phyloP scores from a whole-genome alignment of 805 yeast genomes.

The Wickerhamomyces bovis region DNA sequence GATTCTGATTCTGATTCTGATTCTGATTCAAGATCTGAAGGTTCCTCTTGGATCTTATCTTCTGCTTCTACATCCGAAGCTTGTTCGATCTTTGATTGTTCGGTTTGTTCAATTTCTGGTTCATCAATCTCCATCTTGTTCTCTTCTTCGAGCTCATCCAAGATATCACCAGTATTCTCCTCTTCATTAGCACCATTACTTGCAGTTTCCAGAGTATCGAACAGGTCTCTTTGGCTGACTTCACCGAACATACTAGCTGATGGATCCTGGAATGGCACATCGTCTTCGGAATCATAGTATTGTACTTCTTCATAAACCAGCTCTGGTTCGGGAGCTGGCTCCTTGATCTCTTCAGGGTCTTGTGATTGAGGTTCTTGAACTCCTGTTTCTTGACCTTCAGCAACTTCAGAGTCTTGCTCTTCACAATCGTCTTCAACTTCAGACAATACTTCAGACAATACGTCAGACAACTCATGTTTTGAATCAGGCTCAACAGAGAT shows the following conservation, averaged over 20 bases:
- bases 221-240: constrained; percentile 10
- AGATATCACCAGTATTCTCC: not conserved
- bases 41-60: not conserved
- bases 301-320: constrained; percentile 2
- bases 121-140: not conserved
- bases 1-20: too few species aligned
- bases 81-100: not conserved
- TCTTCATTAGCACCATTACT: not conserved
- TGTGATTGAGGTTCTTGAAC: not conserved
- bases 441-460: not conserved
- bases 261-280: constrained; percentile 21
- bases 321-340: not conserved
- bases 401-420: too few species aligned
- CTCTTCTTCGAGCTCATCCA: not conserved
- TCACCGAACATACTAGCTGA: constrained; percentile 21
- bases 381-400: not conserved
- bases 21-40: not conserved
- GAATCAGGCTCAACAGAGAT: not conserved
- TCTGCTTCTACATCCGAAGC: not conserved
- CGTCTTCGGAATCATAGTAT: constrained; percentile 21
- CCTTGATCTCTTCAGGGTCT: not conserved
- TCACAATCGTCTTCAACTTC: not conserved
- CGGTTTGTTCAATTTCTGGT: not conserved
- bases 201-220: not conserved
- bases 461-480: not conserved